A percentile compares a stretch with the other conserved stretches of the same genome.
These are phyloP conservation scores for Protomyces gravidus DNA, from an alignment of 1,139 yeast genomes.

Conservation along the genomic window DNA sequence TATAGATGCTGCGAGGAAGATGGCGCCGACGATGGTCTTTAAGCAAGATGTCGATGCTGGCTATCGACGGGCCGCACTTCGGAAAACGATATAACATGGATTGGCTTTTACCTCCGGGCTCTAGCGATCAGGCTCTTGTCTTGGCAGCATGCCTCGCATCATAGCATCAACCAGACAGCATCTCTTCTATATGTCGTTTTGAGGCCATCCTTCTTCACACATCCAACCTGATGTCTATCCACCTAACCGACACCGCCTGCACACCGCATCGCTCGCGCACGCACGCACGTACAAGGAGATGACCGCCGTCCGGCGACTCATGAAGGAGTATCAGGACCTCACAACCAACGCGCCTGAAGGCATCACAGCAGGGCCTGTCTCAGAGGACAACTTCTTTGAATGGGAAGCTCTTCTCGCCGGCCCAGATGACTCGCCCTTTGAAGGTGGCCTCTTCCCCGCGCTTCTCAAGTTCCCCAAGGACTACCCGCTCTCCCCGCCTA, in stretches of 20 bases:
- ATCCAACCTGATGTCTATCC: too few relatives aligned
- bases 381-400: conserved; percentile 71
- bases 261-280: not conserved
- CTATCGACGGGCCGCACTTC: too few relatives aligned
- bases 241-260: too few relatives aligned
- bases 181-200: too few relatives aligned
- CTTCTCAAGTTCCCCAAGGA: conserved; percentile 75
- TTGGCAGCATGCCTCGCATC: too few relatives aligned
- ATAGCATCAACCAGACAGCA: not conserved
- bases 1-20: not conserved
- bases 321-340: conserved; percentile 85
- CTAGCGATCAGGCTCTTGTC: too few relatives aligned
- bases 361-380: conserved; percentile 83
- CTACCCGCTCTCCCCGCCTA: conserved; percentile 90
- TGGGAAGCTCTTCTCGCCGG: conserved; percentile 95
- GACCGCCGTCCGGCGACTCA: conserved; percentile 46
- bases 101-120: too few relatives aligned
- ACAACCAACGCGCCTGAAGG: conserved; percentile 90
- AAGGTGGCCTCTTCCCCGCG: conserved; percentile 89
- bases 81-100: too few relatives aligned
- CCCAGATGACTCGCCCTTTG: conserved; percentile 89
- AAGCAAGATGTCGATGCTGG: too few relatives aligned
- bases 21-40: too few relatives aligned
- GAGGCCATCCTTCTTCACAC: too few relatives aligned
- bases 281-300: too few relatives aligned